Evolutionary conservation across 2,329 filamentous ascomycete species (phyloP).

Genomic region (Fusarium sambucinum): DNA sequence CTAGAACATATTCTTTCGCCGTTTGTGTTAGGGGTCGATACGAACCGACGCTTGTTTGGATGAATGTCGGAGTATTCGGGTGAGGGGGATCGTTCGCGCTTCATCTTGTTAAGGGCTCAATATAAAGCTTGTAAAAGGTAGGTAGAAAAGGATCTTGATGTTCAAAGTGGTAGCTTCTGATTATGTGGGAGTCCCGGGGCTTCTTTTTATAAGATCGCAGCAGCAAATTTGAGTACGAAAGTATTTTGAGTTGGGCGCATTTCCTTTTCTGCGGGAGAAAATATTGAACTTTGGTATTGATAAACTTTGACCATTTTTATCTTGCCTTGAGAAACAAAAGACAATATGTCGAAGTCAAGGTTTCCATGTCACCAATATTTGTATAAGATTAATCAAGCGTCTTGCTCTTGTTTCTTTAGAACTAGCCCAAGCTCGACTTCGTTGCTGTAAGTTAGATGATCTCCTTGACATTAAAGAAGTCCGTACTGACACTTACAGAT

Average conservation of each 20-base stretch:
- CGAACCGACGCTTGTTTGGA: not conserved
- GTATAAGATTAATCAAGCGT: not conserved
- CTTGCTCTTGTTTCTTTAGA: not conserved
- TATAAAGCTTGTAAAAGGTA: not conserved
- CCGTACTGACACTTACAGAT: not conserved
- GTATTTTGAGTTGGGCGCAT: not conserved
- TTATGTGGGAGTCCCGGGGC: too few species aligned
- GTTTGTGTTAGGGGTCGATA: not conserved
- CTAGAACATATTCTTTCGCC: not conserved
- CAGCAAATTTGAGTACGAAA: not conserved
- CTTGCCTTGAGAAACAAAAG: not conserved
- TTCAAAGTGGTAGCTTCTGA: not conserved
- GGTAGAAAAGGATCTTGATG: not conserved
- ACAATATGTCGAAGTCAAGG: not conserved
- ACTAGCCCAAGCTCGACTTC: too few species aligned
- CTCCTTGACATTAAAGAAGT: not conserved
- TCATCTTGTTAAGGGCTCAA: not conserved
- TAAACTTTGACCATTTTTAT: not conserved
- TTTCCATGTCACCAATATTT: too few species aligned
- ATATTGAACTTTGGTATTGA: not conserved
- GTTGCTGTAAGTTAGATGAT: not conserved
- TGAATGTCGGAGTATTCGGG: not conserved
- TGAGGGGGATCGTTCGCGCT: not conserved
- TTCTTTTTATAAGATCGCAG: not conserved
- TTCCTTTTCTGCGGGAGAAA: not conserved